Conservation (phyloP, 148 eudicot genomes). For the Silene latifolia region DNA sequence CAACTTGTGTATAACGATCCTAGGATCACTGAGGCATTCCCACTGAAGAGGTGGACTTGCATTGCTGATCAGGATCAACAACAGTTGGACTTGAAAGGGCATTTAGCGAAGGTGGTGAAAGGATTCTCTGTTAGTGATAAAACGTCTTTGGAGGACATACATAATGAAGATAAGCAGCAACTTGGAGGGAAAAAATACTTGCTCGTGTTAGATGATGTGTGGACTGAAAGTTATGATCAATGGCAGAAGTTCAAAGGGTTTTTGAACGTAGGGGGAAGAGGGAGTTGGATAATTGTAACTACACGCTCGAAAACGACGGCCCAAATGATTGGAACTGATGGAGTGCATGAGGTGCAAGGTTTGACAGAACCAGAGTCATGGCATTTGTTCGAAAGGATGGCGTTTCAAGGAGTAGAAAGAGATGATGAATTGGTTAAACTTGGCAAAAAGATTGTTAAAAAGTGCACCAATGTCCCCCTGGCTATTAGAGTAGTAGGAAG, state of each 20-base stretch:
- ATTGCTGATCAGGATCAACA: constrained; percentile 18
- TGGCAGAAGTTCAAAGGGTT: background rate
- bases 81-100: background rate
- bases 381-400: constrained; percentile 4
- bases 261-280: constrained; percentile 1
- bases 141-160: background rate
- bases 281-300: constrained; percentile 12
- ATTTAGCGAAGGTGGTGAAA: background rate
- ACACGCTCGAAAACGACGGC: background rate
- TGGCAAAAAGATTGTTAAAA: constrained; percentile 19
- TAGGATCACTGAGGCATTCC: constrained; percentile 10
- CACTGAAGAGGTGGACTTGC: constrained; percentile 25
- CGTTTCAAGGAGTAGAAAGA: background rate
- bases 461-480: constrained; percentile 25
- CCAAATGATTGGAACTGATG: background rate
- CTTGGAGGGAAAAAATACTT: constrained; percentile 2
- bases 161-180: background rate
- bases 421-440: background rate
- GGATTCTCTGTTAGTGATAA: background rate
- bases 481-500: constrained; percentile 23
- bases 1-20: constrained; percentile 28
- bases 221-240: constrained; percentile 7
- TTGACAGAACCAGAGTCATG: background rate
- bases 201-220: constrained; percentile 3
- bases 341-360: background rate